Conservation (phyloP, 2,329 filamentous ascomycete species). For the Botrytis galanthina region DNA sequence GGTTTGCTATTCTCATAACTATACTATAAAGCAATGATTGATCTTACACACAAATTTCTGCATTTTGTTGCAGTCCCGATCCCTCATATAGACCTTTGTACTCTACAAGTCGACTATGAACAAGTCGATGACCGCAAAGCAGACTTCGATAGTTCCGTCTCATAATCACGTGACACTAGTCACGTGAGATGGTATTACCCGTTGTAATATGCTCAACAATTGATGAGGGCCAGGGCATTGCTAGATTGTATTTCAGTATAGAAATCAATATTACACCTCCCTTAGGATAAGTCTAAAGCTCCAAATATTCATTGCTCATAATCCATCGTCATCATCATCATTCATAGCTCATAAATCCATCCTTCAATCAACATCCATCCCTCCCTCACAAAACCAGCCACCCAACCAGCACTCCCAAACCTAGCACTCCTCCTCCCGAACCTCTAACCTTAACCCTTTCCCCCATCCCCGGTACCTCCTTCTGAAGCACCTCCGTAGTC, state of each 20-base stretch:
- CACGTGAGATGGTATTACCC: too few relatives aligned
- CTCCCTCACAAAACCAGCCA: not conserved
- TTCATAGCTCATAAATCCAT: not conserved
- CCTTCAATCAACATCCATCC: too few relatives aligned
- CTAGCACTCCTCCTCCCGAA: not conserved
- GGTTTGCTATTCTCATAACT: not conserved
- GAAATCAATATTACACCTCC: not conserved
- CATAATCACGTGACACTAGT: too few relatives aligned
- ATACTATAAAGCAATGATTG: not conserved
- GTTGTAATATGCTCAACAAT: too few relatives aligned
- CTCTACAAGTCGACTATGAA: too few relatives aligned
- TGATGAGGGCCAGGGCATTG: too few relatives aligned
- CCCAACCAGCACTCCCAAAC: not conserved
- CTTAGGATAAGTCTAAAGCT: not conserved
- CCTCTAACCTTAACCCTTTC: not conserved
- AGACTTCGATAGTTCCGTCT: too few relatives aligned
- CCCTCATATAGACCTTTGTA: not conserved
- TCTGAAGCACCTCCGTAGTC: conserved; percentile 43
- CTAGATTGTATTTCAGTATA: not conserved
- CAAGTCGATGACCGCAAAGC: too few relatives aligned
- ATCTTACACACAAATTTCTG: not conserved
- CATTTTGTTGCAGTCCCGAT: rapidly evolving
- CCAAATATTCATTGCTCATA: not conserved
- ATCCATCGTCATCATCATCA: not conserved
- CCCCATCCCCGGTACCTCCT: conserved; percentile 29